Percentiles rank a stretch among this genome's conserved stretches.
phyloP scores from a whole-genome alignment of 2,329 filamentous ascomycete species.

The Aspergillus texensis region DNA sequence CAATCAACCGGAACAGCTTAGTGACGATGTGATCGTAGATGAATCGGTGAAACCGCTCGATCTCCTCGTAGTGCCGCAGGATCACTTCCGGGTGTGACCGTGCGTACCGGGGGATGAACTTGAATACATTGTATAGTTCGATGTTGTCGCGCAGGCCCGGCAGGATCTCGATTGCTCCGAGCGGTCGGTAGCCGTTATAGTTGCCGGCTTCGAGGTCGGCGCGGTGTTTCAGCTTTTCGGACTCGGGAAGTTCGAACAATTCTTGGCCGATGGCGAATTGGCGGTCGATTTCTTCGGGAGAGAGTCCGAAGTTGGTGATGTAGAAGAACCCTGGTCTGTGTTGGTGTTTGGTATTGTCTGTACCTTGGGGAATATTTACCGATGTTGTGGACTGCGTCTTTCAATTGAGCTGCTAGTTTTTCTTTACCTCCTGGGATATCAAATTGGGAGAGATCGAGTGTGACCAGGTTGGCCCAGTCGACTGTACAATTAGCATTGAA shows the following conservation, averaged over 20 bases:
- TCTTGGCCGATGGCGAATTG: slow-evolving; percentile 63
- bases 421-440: slow-evolving; percentile 58
- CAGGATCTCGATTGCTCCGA: slow-evolving; percentile 1
- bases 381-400: slow-evolving; percentile 51
- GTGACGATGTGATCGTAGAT: slow-evolving; percentile 59
- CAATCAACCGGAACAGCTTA: slow-evolving; percentile 59
- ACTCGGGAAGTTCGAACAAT: slow-evolving; percentile 56
- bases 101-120: slow-evolving; percentile 3
- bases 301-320: slow-evolving; percentile 61
- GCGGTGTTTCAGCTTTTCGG: slow-evolving; percentile 60
- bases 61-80: slow-evolving; percentile 55
- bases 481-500: slow-evolving; percentile 7
- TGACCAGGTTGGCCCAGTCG: slow-evolving; percentile 57
- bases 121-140: slow-evolving; percentile 34
- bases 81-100: slow-evolving; percentile 41
- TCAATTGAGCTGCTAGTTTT: slow-evolving; percentile 55
- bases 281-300: slow-evolving; percentile 58
- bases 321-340: slow-evolving; percentile 59
- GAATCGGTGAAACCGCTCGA: slow-evolving; percentile 57
- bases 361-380: slow-evolving; percentile 26
- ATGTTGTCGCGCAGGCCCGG: not conserved
- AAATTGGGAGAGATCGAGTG: slow-evolving; percentile 59
- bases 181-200: slow-evolving; percentile 58
- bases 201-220: slow-evolving; percentile 53
- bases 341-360: slow-evolving; percentile 28